Evolutionary conservation across 2,329 filamentous ascomycete genomes (phyloP).

Genomic region (Claviceps pusilla): DNA sequence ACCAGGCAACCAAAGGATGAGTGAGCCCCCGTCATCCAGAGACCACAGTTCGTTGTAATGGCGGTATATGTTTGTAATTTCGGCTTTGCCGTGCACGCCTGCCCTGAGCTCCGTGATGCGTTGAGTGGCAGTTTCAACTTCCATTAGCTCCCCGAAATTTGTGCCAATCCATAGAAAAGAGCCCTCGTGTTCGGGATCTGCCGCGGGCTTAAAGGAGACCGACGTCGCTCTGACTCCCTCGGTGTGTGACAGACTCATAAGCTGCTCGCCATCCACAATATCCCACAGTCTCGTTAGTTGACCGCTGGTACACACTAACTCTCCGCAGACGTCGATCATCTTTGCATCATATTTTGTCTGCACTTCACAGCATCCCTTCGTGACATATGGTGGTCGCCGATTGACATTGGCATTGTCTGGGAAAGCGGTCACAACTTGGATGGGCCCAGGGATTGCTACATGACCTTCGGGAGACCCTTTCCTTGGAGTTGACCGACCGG

Average conservation of each 20-base stretch:
- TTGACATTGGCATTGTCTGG: slow-evolving; percentile 78
- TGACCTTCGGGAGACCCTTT: slow-evolving; percentile 8
- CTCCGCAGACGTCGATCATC: slow-evolving; percentile 74
- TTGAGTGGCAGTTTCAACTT: slow-evolving; percentile 68
- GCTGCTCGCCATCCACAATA: slow-evolving; percentile 60
- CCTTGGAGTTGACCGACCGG: neutral
- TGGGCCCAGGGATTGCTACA: slow-evolving; percentile 24
- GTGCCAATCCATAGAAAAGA: slow-evolving; percentile 78
- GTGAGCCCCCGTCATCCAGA: slow-evolving; percentile 71
- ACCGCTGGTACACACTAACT: slow-evolving; percentile 74
- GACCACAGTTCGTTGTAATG: slow-evolving; percentile 88
- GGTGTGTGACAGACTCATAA: slow-evolving; percentile 69
- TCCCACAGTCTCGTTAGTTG: slow-evolving; percentile 83
- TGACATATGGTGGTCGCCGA: slow-evolving; percentile 62
- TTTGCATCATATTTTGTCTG: slow-evolving; percentile 75
- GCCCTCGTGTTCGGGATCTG: slow-evolving; percentile 66
- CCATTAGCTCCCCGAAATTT: slow-evolving; percentile 73
- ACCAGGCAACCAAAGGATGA: slow-evolving; percentile 78
- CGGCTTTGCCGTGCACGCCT: slow-evolving; percentile 60
- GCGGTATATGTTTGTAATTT: slow-evolving; percentile 73
- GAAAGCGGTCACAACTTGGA: slow-evolving; percentile 47
- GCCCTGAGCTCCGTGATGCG: slow-evolving; percentile 53
- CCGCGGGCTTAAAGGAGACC: slow-evolving; percentile 71
- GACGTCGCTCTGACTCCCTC: slow-evolving; percentile 74
- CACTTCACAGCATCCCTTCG: slow-evolving; percentile 60